Base-by-base conservation (phyloP, 176 grass and related monocot species). In the Elaeis guineensis region DNA sequence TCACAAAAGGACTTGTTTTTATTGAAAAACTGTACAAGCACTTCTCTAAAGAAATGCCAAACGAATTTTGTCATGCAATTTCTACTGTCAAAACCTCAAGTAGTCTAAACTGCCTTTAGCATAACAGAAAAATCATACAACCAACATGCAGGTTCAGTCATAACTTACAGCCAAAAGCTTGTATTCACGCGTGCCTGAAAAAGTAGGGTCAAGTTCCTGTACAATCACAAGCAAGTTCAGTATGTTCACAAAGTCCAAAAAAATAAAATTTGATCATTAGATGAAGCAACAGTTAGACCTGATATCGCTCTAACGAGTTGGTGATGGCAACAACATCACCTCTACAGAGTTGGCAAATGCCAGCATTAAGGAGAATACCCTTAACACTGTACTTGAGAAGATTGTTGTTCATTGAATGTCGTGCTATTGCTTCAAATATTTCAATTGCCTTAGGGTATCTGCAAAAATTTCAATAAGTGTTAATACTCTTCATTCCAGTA, bases 361-460 rank as follows among this genome's bases (percentile, higher is more conserved):
- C 93, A 64, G 93, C 87, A 69, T 98, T 98, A 63, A 98, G 93
- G 50, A 98, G 87, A 69, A 90, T 92, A 9, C 93, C 93, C 73
- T 83, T 92, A 5, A 85, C 93, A 76, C 93, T 75, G 54, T 98
- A 98, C 78, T 98, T 98, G 5, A 98, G 79, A 83, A 98, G 93
- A 80, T 72, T 98, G 63, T 83, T 98, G 67, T 86, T 98, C 53
- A 92, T 78, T 74, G 85, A 87, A 58, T 98, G 88, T 49, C 61
- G 82, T 28, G 93, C 93, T 64, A 98, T 92, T 19, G 65, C 76
- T 78, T 98, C 93, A 69, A 85, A 98, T 63, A 98, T 83, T 57
- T 91, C 87, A 58, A 81, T 92, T 25, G 93, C 93, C 70, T 98
- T 98, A 9, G 75, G 72, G 52, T 86, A 98, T 65, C 93, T 98